A percentile compares a stretch with the other conserved stretches of the same genome.
phyloP scores from a whole-genome alignment of 2,329 filamentous ascomycete genomes.

The Fusarium fracticaudum region DNA sequence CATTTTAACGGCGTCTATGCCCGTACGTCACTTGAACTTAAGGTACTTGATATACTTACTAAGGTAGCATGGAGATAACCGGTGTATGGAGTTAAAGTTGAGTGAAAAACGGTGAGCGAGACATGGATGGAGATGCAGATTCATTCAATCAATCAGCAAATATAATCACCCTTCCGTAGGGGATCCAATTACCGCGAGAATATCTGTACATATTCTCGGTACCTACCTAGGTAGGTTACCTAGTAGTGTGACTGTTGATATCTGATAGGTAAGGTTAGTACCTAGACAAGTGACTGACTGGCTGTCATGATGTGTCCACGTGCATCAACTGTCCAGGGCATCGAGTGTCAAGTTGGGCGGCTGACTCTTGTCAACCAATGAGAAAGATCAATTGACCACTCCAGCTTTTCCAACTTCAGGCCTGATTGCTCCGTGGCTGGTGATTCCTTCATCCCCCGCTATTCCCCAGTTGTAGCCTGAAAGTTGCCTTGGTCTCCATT shows the following conservation, averaged over 20 bases:
- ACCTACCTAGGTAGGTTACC: too few relatives aligned
- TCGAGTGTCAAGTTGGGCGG: conserved; percentile 11
- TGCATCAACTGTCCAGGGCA: conserved; percentile 19
- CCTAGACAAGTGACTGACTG: conserved; percentile 17
- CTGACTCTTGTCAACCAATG: conserved; percentile 28
- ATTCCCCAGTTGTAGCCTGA: conserved; percentile 6
- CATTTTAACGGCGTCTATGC: not conserved
- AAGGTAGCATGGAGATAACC: not conserved
- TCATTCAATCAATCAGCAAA: too few relatives aligned
- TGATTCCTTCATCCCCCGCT: not conserved
- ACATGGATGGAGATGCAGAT: not conserved
- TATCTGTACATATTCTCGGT: too few relatives aligned
- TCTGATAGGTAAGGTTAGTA: not conserved
- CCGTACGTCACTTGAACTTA: conserved; percentile 3
- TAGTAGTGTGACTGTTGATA: not conserved
- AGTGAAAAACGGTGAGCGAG: not conserved
- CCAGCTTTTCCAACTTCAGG: conserved; percentile 6
- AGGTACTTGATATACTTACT: not conserved
- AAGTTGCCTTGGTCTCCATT: not conserved
- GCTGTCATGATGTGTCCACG: conserved; percentile 12
- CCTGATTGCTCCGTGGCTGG: conserved; percentile 9
- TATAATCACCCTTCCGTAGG: too few relatives aligned
- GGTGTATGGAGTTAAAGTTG: not conserved
- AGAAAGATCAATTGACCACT: conserved; percentile 25
- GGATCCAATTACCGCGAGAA: too few relatives aligned